These are phyloP conservation scores for Dryadomyces quercus-mongolicae DNA, from an alignment of 2,329 filamentous ascomycete genomes.

Conservation along the genomic window DNA sequence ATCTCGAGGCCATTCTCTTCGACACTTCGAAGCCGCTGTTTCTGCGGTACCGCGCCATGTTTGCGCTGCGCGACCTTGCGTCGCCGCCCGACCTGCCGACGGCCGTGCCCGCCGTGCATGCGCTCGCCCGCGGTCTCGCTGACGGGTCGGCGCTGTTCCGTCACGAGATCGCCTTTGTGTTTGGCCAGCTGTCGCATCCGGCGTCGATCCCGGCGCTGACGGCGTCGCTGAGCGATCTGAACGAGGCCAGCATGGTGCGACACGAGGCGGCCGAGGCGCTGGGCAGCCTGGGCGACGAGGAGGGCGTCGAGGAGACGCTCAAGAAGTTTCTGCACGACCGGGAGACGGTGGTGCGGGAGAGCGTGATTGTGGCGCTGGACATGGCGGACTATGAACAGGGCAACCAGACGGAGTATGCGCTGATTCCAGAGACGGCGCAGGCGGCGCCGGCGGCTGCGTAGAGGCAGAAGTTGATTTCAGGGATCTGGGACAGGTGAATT, in stretches of 20 bases:
- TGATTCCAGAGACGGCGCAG: constrained; percentile 54
- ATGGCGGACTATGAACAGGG: constrained; percentile 96
- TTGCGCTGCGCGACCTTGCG: constrained; percentile 85
- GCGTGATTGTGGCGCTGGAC: constrained; percentile 86
- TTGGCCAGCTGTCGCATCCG: constrained; percentile 89
- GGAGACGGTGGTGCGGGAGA: constrained; percentile 88
- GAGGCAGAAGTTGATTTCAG: background rate
- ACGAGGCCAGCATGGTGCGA: constrained; percentile 90
- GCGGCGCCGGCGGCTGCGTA: constrained; percentile 13
- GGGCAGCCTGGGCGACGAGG: constrained; percentile 84
- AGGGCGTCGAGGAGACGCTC: constrained; percentile 79
- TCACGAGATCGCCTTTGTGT: constrained; percentile 97
- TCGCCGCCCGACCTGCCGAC: constrained; percentile 87
- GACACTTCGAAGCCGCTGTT: constrained; percentile 73
- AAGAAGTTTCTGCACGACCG: constrained; percentile 78
- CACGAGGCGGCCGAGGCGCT: constrained; percentile 96
- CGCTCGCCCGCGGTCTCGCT: constrained; percentile 71
- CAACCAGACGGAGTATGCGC: constrained; percentile 79
- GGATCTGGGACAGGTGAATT: too few species aligned
- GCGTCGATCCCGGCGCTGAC: constrained; percentile 90
- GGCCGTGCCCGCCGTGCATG: constrained; percentile 73
- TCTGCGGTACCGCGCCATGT: constrained; percentile 94
- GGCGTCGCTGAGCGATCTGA: constrained; percentile 60
- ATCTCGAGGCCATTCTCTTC: constrained; percentile 66
- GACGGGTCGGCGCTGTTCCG: constrained; percentile 89